These are phyloP conservation scores for Yamadazyma mexicana DNA, from an alignment of 1,139 yeast species.

Conservation along the genomic window DNA sequence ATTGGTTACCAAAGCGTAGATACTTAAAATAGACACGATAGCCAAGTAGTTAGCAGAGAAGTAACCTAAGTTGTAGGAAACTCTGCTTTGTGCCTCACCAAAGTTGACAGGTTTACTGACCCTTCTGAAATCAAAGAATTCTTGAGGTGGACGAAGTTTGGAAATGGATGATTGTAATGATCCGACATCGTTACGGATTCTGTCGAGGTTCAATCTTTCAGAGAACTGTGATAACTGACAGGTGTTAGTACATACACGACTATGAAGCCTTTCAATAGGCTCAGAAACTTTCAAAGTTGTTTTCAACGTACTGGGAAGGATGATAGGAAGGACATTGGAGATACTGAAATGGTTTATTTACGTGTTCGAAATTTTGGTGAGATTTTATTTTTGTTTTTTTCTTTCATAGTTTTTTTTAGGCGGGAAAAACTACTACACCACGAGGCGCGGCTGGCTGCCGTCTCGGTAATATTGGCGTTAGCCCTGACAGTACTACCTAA, in stretches of 20 bases:
- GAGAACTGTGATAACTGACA: conserved; percentile 40
- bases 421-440: neutral
- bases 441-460: too few relatives aligned
- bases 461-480: neutral
- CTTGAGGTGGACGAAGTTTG: conserved; percentile 84
- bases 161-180: conserved; percentile 63
- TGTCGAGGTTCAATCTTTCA: conserved; percentile 53
- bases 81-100: conserved; percentile 86
- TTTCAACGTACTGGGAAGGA: conserved; percentile 19
- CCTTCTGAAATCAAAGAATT: conserved; percentile 88
- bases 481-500: too few relatives aligned
- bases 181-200: conserved; percentile 41
- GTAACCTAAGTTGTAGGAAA: conserved; percentile 80
- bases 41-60: conserved; percentile 85
- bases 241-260: conserved; percentile 16
- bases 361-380: conserved; percentile 4
- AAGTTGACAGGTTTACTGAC: conserved; percentile 87
- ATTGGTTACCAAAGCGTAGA: conserved; percentile 72
- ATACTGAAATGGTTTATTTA: conserved; percentile 5
- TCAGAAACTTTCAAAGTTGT: neutral
- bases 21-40: conserved; percentile 64
- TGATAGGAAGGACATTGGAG: conserved; percentile 15
- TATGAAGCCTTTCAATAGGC: too few relatives aligned
- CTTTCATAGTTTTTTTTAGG: too few relatives aligned
- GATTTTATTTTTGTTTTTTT: neutral